phyloP scores from a whole-genome alignment of 148 eudicot species.

The Silene conica region DNA sequence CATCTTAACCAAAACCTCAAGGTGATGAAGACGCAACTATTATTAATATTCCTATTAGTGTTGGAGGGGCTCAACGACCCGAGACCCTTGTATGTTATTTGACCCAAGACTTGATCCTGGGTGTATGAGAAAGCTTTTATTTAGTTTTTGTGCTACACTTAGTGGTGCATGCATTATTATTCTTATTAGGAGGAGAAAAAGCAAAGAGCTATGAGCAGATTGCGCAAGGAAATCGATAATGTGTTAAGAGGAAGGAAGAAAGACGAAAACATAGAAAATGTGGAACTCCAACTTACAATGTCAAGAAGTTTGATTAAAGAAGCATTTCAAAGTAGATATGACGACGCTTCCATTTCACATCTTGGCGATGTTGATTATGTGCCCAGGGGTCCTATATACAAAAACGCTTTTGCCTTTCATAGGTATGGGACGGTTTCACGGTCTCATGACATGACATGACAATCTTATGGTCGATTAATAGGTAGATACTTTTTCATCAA shows the following conservation, averaged over 20 bases:
- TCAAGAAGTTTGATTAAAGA: constrained; percentile 52
- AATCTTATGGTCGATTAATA: no score
- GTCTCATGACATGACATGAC: no score
- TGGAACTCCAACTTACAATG: constrained; percentile 44
- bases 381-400: constrained; percentile 49
- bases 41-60: no score
- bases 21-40: no score
- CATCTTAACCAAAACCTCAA: no score
- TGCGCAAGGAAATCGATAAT: constrained; percentile 28
- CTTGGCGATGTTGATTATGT: constrained; percentile 40
- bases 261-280: constrained; percentile 26
- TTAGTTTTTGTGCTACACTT: background rate
- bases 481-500: no score
- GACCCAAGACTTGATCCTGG: no score
- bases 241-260: constrained; percentile 27
- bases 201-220: constrained; percentile 26
- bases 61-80: no score
- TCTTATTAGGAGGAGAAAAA: constrained; percentile 34
- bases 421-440: constrained; percentile 30
- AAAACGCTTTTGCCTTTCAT: constrained; percentile 58
- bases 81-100: no score
- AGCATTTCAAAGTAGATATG: constrained; percentile 31
- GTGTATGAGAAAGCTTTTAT: no score
- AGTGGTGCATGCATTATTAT: background rate
- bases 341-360: background rate